phyloP scores from a whole-genome alignment of 805 yeast genomes.

The Torulaspora delbrueckii region DNA sequence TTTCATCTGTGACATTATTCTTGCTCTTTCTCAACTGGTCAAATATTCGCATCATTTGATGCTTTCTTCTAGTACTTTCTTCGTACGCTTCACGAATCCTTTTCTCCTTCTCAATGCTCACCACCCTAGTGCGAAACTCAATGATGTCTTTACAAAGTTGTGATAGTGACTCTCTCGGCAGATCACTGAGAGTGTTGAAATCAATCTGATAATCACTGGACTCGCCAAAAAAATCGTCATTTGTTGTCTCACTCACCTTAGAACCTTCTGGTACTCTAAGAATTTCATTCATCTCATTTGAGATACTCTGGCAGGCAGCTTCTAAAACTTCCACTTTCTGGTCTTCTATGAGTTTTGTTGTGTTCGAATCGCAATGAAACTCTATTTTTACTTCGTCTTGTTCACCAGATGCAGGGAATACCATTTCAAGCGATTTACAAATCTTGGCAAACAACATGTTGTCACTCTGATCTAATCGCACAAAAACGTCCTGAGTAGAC shows the following conservation, averaged over 20 bases:
- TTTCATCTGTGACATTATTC: slow-evolving; percentile 5
- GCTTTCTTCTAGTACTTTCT: slow-evolving; percentile 26
- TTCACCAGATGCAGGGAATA: slow-evolving; percentile 1
- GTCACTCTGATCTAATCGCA: slow-evolving; percentile 13
- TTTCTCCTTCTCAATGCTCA: slow-evolving; percentile 48
- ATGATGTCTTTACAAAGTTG: slow-evolving; percentile 43
- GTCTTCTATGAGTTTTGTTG: slow-evolving; percentile 16
- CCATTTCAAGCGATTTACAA: slow-evolving; percentile 2
- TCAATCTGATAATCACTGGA: slow-evolving; percentile 26
- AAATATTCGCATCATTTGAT: slow-evolving; percentile 27
- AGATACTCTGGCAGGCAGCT: slow-evolving; percentile 1
- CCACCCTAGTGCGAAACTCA: slow-evolving; percentile 51
- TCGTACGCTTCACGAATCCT: slow-evolving; percentile 40
- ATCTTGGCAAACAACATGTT: slow-evolving; percentile 3
- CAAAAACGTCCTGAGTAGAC: slow-evolving; percentile 18
- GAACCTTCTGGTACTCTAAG: background rate
- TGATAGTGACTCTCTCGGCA: slow-evolving; percentile 27
- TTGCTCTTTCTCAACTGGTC: slow-evolving; percentile 26
- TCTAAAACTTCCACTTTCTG: background rate
- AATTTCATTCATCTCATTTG: background rate
- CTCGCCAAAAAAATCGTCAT: slow-evolving; percentile 5
- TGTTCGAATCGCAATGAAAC: slow-evolving; percentile 22
- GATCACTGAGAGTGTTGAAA: slow-evolving; percentile 28
- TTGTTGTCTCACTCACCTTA: background rate
- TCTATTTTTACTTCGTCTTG: slow-evolving; percentile 3